These are phyloP conservation scores for Flaveria sonorensis DNA, from an alignment of 129 eudicot genomes.

Conservation along the genomic window DNA sequence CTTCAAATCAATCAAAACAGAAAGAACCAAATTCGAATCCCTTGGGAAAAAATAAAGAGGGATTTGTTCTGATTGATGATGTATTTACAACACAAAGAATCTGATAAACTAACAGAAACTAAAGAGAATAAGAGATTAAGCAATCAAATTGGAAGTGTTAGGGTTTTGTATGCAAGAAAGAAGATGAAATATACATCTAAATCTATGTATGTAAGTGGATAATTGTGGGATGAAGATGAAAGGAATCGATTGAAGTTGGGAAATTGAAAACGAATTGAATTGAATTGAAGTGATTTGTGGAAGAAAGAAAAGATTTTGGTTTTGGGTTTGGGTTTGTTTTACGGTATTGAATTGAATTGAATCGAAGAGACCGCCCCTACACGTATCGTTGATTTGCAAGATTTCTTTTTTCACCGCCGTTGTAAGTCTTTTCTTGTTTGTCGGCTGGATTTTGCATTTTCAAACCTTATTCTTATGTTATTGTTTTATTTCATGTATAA, in stretches of 20 bases:
- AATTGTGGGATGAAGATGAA: constrained; percentile 6
- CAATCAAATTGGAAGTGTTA: constrained; percentile 18
- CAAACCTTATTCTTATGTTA: background rate
- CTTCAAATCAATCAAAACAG: constrained; percentile 12
- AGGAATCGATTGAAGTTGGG: constrained; percentile 23
- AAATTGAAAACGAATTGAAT: constrained; percentile 32
- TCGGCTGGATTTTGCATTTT: constrained; percentile 25
- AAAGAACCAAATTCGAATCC: constrained; percentile 32
- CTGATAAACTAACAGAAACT: constrained; percentile 19
- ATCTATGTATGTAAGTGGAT: constrained; percentile 25
- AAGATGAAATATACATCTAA: constrained; percentile 26
- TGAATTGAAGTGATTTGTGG: constrained; percentile 19
- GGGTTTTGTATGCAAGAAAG: constrained; percentile 29
- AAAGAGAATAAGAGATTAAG: background rate
- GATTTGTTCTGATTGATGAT: constrained; percentile 26
- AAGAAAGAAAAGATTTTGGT: constrained; percentile 9
- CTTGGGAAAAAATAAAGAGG: constrained; percentile 16
- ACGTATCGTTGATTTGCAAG: constrained; percentile 28
- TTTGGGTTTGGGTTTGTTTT: constrained; percentile 3
- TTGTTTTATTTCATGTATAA: background rate
- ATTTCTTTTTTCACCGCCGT: constrained; percentile 5
- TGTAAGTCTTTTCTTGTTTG: constrained; percentile 17
- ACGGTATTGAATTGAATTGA: constrained; percentile 38
- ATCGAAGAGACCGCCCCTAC: constrained; percentile 34
- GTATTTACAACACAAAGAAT: constrained; percentile 40